These are phyloP conservation scores for Chrysochromulina parva DNA, from an alignment of 78 protist genomes.

Conservation along the genomic window DNA sequence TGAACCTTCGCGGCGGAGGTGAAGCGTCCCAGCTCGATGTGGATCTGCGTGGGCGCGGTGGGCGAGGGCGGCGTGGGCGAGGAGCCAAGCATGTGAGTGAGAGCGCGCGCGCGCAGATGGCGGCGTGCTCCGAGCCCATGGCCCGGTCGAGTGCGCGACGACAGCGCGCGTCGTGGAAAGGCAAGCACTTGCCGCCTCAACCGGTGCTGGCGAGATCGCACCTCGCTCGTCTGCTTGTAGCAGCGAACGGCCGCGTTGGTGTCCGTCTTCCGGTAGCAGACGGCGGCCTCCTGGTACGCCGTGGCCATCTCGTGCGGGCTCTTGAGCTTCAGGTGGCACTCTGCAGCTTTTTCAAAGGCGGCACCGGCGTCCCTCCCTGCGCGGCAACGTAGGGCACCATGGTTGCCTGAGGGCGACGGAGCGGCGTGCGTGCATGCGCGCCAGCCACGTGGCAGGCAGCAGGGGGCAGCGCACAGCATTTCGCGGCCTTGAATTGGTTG, in stretches of 20 bases:
- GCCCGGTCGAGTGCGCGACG: no score
- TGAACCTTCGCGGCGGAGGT: conserved; percentile 68
- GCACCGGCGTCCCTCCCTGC: conserved; percentile 77
- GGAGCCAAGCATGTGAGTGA: no score
- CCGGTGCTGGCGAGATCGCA: no score
- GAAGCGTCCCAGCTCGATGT: conserved; percentile 44
- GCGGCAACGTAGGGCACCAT: neutral
- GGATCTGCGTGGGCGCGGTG: neutral
- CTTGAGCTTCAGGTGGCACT: conserved; percentile 44
- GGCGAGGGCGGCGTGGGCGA: no score
- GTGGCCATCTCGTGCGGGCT: conserved; percentile 69
- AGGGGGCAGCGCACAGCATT: neutral
- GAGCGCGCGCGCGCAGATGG: no score
- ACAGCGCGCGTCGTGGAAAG: no score
- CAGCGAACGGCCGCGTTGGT: neutral
- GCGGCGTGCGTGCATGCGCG: no score
- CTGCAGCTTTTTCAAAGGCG: conserved; percentile 60
- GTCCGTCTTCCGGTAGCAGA: conserved; percentile 60
- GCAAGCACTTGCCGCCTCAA: no score
- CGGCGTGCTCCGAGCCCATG: no score
- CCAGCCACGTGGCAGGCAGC: neutral
- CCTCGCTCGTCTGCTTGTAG: neutral
- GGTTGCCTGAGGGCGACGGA: no score
- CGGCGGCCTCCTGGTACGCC: conserved; percentile 61
- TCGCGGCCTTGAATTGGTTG: neutral